A percentile compares a stretch with the other conserved stretches of the same genome.
Evolutionary conservation across 768 basidiomycete species (phyloP).

Genomic region (Phaeotremella fagi): DNA sequence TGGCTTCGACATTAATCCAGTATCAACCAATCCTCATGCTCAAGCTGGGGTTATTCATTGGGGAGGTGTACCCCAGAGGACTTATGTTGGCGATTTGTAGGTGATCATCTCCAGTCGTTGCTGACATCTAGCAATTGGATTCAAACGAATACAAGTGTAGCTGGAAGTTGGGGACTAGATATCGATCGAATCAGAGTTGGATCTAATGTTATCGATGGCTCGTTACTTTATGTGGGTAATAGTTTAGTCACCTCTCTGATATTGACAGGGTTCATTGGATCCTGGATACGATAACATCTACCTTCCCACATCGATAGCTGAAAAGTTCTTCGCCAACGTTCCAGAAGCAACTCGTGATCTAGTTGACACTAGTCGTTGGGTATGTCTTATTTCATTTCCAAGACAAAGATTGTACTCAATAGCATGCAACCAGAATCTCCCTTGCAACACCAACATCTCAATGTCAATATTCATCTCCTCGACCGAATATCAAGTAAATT

Average conservation of each 20-base stretch:
- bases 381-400: constrained; percentile 6
- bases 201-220: constrained; percentile 19
- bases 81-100: constrained; percentile 41
- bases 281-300: constrained; percentile 40
- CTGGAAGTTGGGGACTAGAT: constrained; percentile 33
- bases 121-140: constrained; percentile 39
- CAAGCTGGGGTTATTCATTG: constrained; percentile 41
- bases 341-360: constrained; percentile 24
- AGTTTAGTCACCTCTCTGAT: neutral
- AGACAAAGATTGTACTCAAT: neutral
- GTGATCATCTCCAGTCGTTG: constrained; percentile 6
- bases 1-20: constrained; percentile 36
- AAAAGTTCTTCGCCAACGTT: constrained; percentile 24
- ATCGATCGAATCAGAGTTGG: constrained; percentile 28
- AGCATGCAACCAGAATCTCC: constrained; percentile 29
- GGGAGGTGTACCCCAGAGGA: constrained; percentile 33
- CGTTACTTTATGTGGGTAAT: constrained; percentile 26
- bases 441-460: constrained; percentile 38
- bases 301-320: constrained; percentile 33
- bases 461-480: constrained; percentile 32
- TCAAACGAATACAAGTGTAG: constrained; percentile 11
- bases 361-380: constrained; percentile 34
- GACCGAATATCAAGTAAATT: constrained; percentile 29
- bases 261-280: constrained; percentile 34
- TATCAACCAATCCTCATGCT: constrained; percentile 7